phyloP scores from a whole-genome alignment of 1,139 yeast species.

The Arxiozyma slooffiae region DNA sequence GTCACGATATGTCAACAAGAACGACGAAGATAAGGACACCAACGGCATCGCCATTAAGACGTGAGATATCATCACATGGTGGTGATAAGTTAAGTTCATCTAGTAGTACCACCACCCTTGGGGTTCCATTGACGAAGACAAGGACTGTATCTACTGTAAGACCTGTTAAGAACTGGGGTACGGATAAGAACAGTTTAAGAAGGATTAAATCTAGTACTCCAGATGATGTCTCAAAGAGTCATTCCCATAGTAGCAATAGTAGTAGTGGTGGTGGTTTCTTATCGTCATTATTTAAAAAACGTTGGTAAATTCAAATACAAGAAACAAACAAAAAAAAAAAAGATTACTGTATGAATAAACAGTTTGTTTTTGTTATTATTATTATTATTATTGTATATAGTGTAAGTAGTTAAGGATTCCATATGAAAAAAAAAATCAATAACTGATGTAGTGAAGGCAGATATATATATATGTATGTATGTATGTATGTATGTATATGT shows the following conservation, averaged over 20 bases:
- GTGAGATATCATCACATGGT: background rate
- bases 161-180: conserved; percentile 2
- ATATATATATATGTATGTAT: no score
- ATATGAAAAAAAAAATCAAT: no score
- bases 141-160: conserved; percentile 2
- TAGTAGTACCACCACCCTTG: background rate
- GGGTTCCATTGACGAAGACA: background rate
- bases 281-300: background rate
- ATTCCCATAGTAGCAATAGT: background rate
- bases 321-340: no score
- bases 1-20: background rate
- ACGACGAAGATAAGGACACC: background rate
- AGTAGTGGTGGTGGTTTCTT: conserved; percentile 4
- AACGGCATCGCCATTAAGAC: background rate
- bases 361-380: background rate
- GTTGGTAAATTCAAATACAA: background rate
- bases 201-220: conserved; percentile 1
- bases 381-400: background rate
- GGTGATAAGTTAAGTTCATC: background rate
- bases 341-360: background rate
- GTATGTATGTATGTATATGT: no score
- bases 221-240: background rate
- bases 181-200: background rate
- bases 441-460: no score
- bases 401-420: background rate